phyloP scores from a whole-genome alignment of 2,329 filamentous ascomycete species.

The Exophiala phaeomuriformis region DNA sequence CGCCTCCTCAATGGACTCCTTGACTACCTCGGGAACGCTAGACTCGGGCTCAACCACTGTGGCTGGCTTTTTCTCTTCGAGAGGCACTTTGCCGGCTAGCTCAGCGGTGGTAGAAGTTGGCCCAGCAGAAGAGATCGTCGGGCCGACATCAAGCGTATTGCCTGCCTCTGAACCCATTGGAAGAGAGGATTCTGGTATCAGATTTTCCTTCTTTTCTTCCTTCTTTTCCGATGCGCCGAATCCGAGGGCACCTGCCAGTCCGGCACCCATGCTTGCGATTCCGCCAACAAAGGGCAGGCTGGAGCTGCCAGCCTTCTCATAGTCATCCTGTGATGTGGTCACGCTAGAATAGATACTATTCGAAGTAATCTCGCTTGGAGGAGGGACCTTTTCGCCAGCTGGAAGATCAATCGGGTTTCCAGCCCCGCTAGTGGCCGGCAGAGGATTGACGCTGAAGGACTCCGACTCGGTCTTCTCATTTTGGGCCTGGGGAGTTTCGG shows the following conservation, averaged over 20 bases:
- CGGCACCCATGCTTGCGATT: conserved; percentile 33
- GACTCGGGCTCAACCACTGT: conserved; percentile 50
- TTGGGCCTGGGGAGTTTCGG: conserved; percentile 54
- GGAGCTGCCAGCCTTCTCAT: conserved; percentile 62
- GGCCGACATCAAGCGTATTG: conserved; percentile 46
- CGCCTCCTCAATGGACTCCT: conserved; percentile 43
- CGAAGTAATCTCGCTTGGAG: conserved; percentile 50
- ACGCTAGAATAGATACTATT: conserved; percentile 63
- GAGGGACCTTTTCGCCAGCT: conserved; percentile 73
- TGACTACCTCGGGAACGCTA: conserved; percentile 46
- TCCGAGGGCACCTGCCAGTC: conserved; percentile 34
- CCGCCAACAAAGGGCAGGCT: conserved; percentile 37
- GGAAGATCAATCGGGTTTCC: conserved; percentile 74
- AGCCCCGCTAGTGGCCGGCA: conserved; percentile 50
- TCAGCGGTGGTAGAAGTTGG: conserved; percentile 42
- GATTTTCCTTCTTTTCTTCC: conserved; percentile 51
- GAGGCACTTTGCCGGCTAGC: conserved; percentile 39
- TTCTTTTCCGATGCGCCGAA: conserved; percentile 49
- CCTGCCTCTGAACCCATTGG: conserved; percentile 50
- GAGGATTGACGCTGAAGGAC: conserved; percentile 45
- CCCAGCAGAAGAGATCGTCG: conserved; percentile 45
- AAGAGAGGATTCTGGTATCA: conserved; percentile 77
- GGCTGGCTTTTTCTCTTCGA: conserved; percentile 47
- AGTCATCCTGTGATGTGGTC: conserved; percentile 71
- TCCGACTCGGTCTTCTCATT: conserved; percentile 13